Percentiles rank a stretch among this genome's conserved stretches.
Conservation (phyloP, 805 yeast genomes). For the Wickerhamomyces chaumierensis region DNA sequence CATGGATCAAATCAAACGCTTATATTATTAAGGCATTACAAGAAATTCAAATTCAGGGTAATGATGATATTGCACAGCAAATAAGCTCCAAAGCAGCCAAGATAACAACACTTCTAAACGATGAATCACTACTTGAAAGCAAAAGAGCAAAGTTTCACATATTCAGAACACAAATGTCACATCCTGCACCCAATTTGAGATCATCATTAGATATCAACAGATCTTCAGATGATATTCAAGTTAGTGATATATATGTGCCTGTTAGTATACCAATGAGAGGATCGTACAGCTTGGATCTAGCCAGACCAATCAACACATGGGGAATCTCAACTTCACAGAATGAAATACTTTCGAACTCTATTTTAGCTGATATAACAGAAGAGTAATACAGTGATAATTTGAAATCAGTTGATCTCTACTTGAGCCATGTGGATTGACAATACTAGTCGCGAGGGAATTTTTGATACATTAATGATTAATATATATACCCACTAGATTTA, state of each 20-base stretch:
- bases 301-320: constrained; percentile 1
- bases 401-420: background rate
- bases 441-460: too few relatives aligned
- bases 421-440: background rate
- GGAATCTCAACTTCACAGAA: constrained; percentile 1
- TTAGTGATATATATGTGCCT: background rate
- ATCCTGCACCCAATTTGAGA: constrained; percentile 24
- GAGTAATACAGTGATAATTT: constrained; percentile 8
- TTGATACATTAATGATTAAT: too few relatives aligned
- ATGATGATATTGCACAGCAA: constrained; percentile 20
- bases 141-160: constrained; percentile 32
- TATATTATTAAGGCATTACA: constrained; percentile 19
- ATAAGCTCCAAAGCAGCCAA: constrained; percentile 27
- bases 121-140: constrained; percentile 22
- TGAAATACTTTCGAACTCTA: constrained; percentile 2
- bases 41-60: constrained; percentile 19
- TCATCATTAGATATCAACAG: constrained; percentile 16
- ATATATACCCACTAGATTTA: too few relatives aligned
- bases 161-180: constrained; percentile 30
- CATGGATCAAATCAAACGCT: constrained; percentile 34
- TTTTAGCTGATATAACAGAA: constrained; percentile 14
- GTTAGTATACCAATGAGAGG: constrained; percentile 6
- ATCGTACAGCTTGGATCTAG: constrained; percentile 22
- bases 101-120: constrained; percentile 21
- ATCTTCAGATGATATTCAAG: constrained; percentile 5